A percentile compares a stretch with the other conserved stretches of the same genome.
Conservation (phyloP, 2,329 filamentous ascomycete genomes). For the Diaporthe amygdali region DNA sequence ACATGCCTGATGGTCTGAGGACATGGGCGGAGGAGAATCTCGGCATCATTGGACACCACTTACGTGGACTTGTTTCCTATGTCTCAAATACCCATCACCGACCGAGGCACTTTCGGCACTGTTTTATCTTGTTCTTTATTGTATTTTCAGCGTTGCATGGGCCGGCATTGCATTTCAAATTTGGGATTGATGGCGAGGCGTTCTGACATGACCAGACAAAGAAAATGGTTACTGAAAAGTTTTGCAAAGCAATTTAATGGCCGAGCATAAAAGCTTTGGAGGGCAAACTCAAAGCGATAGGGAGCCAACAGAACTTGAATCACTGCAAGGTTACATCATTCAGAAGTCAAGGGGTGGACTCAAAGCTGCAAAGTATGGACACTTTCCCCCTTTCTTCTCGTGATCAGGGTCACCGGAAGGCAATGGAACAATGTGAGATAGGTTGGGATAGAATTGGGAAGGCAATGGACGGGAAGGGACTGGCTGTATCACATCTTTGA, state of each 20-base stretch:
- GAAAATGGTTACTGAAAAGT: background rate
- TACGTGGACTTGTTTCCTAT: constrained; percentile 16
- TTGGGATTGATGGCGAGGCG: constrained; percentile 10
- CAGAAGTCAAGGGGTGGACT: background rate
- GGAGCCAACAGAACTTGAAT: background rate
- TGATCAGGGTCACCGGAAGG: background rate
- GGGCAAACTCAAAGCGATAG: background rate
- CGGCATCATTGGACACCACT: constrained; percentile 12
- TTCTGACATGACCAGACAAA: constrained; percentile 5
- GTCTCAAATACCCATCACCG: constrained; percentile 13
- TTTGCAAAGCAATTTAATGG: background rate
- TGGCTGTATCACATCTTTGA: background rate
- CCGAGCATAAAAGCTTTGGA: constrained; percentile 2
- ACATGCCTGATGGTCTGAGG: background rate
- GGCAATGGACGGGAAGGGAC: background rate
- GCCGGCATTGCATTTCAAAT: constrained; percentile 17
- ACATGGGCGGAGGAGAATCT: background rate
- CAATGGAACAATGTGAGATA: background rate
- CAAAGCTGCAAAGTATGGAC: background rate
- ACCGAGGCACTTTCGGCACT: background rate
- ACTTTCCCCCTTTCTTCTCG: background rate
- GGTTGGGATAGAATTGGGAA: background rate
- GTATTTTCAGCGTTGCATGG: constrained; percentile 18
- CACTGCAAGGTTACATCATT: background rate
- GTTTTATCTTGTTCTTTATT: constrained; percentile 16